Conservation (phyloP, 208 protist species). For the Leishmania aethiopica region DNA sequence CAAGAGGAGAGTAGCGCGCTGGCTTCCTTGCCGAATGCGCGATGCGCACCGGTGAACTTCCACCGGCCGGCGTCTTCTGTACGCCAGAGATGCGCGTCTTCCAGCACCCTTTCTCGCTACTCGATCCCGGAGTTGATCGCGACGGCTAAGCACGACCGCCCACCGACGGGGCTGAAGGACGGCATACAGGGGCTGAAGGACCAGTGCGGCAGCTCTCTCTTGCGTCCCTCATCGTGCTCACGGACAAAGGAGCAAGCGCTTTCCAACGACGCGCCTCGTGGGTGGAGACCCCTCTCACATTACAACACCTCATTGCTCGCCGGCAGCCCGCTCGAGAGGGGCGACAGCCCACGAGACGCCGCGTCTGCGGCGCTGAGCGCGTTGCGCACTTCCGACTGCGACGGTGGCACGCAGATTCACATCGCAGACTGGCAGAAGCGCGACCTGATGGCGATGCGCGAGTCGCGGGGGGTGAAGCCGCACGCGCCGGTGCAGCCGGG, state of each 20-base stretch:
- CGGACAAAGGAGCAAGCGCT: background rate
- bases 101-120: background rate
- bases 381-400: background rate
- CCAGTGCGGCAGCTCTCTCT: background rate
- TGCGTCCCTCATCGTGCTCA: background rate
- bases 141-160: background rate
- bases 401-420: background rate
- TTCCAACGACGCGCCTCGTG: background rate
- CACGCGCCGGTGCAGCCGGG: constrained; percentile 4
- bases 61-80: background rate
- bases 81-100: background rate
- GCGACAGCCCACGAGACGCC: background rate
- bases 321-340: background rate
- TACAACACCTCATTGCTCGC: background rate
- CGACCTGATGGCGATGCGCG: constrained; percentile 3
- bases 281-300: background rate
- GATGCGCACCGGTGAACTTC: background rate
- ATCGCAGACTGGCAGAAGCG: constrained; percentile 12
- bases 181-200: background rate
- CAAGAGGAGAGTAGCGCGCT: background rate
- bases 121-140: background rate
- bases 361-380: background rate
- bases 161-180: background rate
- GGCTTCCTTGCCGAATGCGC: background rate
- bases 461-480: constrained; percentile 5